These are phyloP conservation scores for Cyberlindnera amylophila DNA, from an alignment of 805 yeast genomes.

Conservation along the genomic window DNA sequence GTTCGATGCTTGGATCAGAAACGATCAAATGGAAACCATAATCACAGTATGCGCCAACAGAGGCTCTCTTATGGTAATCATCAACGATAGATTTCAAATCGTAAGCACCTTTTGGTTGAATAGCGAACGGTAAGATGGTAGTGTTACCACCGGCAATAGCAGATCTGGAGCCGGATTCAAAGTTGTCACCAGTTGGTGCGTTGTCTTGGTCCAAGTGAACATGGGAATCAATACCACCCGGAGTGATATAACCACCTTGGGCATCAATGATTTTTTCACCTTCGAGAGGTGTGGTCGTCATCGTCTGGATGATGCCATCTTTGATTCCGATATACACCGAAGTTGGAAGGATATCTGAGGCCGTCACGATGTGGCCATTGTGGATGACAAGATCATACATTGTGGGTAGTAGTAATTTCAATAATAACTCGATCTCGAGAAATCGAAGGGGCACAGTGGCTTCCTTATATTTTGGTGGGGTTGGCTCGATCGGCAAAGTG, in stretches of 20 bases:
- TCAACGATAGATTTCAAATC: conserved; percentile 30
- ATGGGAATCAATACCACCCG: conserved; percentile 51
- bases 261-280: conserved; percentile 38
- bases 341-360: conserved; percentile 31
- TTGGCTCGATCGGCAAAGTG: conserved; percentile 7
- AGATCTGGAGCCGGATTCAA: conserved; percentile 41
- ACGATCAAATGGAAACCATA: conserved; percentile 47
- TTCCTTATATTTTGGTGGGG: too few relatives aligned
- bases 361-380: conserved; percentile 32
- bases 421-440: too few relatives aligned
- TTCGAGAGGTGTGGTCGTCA: conserved; percentile 30
- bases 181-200: conserved; percentile 40
- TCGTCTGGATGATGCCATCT: conserved; percentile 36
- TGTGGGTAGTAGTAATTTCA: too few relatives aligned
- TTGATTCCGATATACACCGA: conserved; percentile 39
- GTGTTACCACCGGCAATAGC: conserved; percentile 52
- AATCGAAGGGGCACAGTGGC: too few relatives aligned
- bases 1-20: conserved; percentile 31
- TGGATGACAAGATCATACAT: conserved; percentile 27
- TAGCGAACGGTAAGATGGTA: conserved; percentile 44
- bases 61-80: conserved; percentile 31
- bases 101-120: conserved; percentile 34
- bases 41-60: conserved; percentile 38
- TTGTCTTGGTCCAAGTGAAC: conserved; percentile 44
- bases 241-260: conserved; percentile 44